These are phyloP conservation scores for Euphorbia neoarborescens DNA, from an alignment of 441 rosid genomes.

Conservation along the genomic window DNA sequence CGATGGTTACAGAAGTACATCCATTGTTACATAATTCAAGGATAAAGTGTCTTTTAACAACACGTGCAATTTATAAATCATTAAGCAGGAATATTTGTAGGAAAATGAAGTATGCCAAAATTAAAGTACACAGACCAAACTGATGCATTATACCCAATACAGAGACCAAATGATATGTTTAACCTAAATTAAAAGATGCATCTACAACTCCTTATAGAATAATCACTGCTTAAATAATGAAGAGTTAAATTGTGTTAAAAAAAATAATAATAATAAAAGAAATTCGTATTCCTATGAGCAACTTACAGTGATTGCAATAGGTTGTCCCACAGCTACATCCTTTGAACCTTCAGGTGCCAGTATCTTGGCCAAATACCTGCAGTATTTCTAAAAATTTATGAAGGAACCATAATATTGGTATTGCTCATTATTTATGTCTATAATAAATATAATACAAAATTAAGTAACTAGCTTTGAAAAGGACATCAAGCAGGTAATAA, in stretches of 20 bases:
- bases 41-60: neutral
- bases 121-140: neutral
- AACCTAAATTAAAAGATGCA: neutral
- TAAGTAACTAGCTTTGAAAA: neutral
- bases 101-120: neutral
- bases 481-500: neutral
- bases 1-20: neutral
- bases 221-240: neutral
- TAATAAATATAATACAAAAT: neutral
- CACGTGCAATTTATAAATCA: no score
- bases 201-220: neutral
- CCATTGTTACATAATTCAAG: neutral
- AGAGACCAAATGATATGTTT: neutral
- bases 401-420: slow-evolving; percentile 6
- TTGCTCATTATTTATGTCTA: neutral
- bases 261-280: neutral
- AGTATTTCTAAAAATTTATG: slow-evolving; percentile 20
- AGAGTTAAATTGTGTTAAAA: neutral
- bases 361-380: slow-evolving; percentile 68
- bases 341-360: slow-evolving; percentile 61
- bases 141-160: neutral
- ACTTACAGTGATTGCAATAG: slow-evolving; percentile 63
- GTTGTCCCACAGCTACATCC: slow-evolving; percentile 65
- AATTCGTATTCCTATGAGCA: slow-evolving; percentile 4
- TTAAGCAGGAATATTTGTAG: no score